Evolutionary conservation across 140 eudicot genomes (phyloP).

Genomic region (Cichorium intybus): DNA sequence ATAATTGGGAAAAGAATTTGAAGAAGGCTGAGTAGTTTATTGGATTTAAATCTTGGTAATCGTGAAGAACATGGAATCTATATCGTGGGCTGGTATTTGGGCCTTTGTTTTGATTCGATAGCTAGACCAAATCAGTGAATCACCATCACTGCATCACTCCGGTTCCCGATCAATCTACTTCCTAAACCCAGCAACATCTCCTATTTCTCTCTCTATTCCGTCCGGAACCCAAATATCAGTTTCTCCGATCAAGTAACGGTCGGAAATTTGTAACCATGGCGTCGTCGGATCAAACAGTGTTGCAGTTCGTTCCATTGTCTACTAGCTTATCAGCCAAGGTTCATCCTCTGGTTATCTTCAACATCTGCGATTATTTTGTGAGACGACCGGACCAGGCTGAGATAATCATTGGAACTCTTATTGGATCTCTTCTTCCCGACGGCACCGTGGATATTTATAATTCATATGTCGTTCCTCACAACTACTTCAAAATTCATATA

Average conservation of each 20-base stretch:
- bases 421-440: conserved; percentile 65
- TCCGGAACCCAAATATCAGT: conserved; percentile 7
- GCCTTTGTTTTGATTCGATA: not conserved
- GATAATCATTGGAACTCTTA: conserved; percentile 72
- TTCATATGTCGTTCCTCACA: conserved; percentile 92
- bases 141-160: too few species aligned
- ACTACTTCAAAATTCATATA: too few species aligned
- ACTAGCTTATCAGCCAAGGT: conserved; percentile 70
- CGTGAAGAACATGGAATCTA: too few species aligned
- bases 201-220: conserved; percentile 1
- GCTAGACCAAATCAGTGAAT: not conserved
- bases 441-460: conserved; percentile 86
- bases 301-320: conserved; percentile 61
- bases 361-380: conserved; percentile 79
- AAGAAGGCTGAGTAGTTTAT: too few species aligned
- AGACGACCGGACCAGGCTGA: conserved; percentile 83
- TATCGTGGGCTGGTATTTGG: conserved; percentile 6
- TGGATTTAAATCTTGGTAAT: too few species aligned
- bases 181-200: conserved; percentile 38
- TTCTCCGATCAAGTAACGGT: conserved; percentile 1
- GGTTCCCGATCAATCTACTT: conserved; percentile 1
- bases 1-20: too few species aligned
- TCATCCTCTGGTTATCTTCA: conserved; percentile 89
- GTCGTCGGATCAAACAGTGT: conserved; percentile 48
- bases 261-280: conserved; percentile 42